Conservation (phyloP, 2,329 filamentous ascomycete genomes). For the Aureobasidium zeae region DNA sequence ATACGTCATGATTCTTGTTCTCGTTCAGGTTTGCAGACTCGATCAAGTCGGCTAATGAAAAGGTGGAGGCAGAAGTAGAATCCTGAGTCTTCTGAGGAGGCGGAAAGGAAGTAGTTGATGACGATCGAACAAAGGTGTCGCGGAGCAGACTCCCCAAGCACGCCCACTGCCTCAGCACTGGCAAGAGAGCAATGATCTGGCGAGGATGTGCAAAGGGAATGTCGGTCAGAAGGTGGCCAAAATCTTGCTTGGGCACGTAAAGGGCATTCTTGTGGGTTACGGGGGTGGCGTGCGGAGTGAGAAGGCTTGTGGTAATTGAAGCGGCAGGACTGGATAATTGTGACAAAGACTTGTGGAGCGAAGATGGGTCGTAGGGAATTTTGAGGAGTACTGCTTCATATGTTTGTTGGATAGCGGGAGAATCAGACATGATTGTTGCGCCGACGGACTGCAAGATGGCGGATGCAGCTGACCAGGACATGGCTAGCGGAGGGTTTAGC, state of each 20-base stretch:
- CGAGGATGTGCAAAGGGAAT: constrained; percentile 70
- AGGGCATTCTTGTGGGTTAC: constrained; percentile 48
- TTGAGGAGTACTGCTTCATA: constrained; percentile 12
- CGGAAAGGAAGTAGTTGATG: constrained; percentile 17
- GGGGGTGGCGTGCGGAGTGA: constrained; percentile 18
- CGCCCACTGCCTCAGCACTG: constrained; percentile 65
- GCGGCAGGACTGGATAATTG: constrained; percentile 11
- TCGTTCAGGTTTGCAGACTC: not conserved
- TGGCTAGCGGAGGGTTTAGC: constrained; percentile 63
- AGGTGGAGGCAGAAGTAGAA: constrained; percentile 26
- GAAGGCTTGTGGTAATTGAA: constrained; percentile 15
- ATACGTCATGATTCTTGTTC: constrained; percentile 6
- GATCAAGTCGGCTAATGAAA: constrained; percentile 17
- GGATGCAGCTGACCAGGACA: constrained; percentile 56
- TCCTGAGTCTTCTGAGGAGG: too few relatives aligned
- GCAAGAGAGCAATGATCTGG: constrained; percentile 66
- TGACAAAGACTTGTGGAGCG: constrained; percentile 11
- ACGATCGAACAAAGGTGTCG: constrained; percentile 44
- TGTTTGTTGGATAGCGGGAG: not conserved
- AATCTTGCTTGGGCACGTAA: constrained; percentile 63
- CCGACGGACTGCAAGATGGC: constrained; percentile 50
- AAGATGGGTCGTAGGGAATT: not conserved
- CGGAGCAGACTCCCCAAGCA: constrained; percentile 57
- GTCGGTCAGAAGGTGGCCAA: constrained; percentile 55
- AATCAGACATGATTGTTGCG: not conserved